Evolutionary conservation across 257 asterid genomes (phyloP).

Genomic region (Echium plantagineum): DNA sequence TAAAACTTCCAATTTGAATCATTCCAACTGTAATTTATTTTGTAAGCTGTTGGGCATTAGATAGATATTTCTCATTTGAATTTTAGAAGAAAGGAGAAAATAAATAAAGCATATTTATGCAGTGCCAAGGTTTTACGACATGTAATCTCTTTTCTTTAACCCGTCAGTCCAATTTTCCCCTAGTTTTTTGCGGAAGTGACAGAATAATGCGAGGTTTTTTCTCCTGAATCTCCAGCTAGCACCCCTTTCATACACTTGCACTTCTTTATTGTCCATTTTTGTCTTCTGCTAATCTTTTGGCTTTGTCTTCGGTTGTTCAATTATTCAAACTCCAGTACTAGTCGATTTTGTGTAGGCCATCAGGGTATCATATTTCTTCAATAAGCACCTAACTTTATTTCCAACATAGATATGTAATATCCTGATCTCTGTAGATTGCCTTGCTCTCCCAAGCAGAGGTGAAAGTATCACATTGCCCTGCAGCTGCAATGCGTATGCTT

Average conservation of each 20-base stretch:
- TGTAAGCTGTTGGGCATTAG: not conserved
- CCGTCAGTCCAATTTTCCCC: not conserved
- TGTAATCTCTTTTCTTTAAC: not conserved
- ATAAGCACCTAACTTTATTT: not conserved
- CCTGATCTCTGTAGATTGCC: constrained; percentile 28
- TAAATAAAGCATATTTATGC: not conserved
- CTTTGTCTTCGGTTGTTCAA: no score
- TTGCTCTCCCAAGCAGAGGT: constrained; percentile 50
- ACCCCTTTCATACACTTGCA: no score
- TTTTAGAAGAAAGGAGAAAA: no score
- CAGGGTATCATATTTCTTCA: not conserved
- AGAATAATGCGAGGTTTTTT: not conserved
- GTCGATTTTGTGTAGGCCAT: no score
- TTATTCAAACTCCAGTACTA: not conserved
- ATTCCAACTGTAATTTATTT: not conserved
- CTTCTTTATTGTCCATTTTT: no score
- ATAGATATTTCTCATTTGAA: not conserved
- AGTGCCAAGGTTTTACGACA: not conserved
- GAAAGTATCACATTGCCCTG: constrained; percentile 83
- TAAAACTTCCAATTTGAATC: not conserved
- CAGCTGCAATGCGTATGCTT: constrained; percentile 85
- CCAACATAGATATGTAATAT: not conserved
- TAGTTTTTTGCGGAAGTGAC: no score
- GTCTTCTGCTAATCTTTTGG: no score
- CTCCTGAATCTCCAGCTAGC: no score